A percentile compares a stretch with the other conserved stretches of the same genome.
These are phyloP conservation scores for Sherardia arvensis DNA, from an alignment of 257 asterid genomes.

Conservation along the genomic window DNA sequence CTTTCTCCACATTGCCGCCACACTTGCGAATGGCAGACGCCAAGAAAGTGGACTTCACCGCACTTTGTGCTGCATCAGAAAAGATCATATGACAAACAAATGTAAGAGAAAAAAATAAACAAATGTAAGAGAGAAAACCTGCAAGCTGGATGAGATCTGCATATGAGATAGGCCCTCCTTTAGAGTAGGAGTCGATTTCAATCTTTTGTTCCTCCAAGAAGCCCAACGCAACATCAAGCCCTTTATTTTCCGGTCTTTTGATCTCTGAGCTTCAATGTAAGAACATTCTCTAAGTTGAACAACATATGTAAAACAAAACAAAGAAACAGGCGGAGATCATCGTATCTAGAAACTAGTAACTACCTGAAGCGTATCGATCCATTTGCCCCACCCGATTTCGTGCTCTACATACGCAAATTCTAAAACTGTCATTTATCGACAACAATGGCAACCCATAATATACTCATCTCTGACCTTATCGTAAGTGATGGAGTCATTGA, in stretches of 20 bases:
- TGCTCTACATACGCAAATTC: conserved; percentile 55
- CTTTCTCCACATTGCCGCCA: conserved; percentile 95
- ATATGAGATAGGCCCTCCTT: conserved; percentile 83
- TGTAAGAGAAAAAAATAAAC: conserved; percentile 1
- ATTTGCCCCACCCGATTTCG: conserved; percentile 93
- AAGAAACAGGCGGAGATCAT: neutral
- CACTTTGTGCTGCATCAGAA: conserved; percentile 79
- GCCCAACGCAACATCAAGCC: conserved; percentile 51
- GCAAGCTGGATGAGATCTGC: conserved; percentile 82
- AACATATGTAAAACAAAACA: conserved; percentile 7
- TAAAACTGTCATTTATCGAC: conserved; percentile 19
- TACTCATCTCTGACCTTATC: conserved; percentile 66
- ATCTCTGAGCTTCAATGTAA: conserved; percentile 93
- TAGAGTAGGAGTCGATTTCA: conserved; percentile 70
- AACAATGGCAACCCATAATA: conserved; percentile 8
- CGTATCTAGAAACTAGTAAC: neutral
- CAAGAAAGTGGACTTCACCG: conserved; percentile 72
- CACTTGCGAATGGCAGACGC: conserved; percentile 81
- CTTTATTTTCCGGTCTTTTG: conserved; percentile 87
- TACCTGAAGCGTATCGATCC: conserved; percentile 94
- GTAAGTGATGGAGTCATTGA: conserved; percentile 78
- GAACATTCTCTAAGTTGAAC: conserved; percentile 21
- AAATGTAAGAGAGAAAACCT: conserved; percentile 32
- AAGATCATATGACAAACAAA: neutral
- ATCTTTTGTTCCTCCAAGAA: conserved; percentile 74